phyloP scores from a whole-genome alignment of 345 rosid genomes.

The Brassica nigra region DNA sequence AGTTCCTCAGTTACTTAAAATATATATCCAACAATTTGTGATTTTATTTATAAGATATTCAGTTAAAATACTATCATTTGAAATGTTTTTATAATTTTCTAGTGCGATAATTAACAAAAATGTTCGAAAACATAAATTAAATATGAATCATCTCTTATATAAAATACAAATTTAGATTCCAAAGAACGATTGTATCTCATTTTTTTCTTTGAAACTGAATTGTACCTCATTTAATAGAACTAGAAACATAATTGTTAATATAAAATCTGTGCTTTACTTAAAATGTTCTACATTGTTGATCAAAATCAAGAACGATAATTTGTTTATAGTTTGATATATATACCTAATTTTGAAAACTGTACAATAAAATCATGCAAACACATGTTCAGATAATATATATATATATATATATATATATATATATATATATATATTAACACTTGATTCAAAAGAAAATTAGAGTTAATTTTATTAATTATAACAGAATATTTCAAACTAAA shows the following conservation, averaged over 20 bases:
- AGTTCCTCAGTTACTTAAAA: background rate
- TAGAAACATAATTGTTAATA: background rate
- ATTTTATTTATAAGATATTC: background rate
- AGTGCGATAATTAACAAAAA: background rate
- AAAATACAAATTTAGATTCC: background rate
- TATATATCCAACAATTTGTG: background rate
- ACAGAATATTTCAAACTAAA: background rate
- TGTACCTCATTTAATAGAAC: background rate
- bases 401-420: background rate
- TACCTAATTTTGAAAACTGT: background rate
- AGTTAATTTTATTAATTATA: background rate
- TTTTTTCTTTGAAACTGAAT: background rate
- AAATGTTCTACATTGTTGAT: background rate
- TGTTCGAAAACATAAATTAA: background rate
- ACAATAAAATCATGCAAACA: background rate
- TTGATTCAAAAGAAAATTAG: background rate
- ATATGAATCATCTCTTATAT: background rate
- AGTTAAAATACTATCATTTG: background rate
- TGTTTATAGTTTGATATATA: background rate
- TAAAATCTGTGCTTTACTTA: background rate
- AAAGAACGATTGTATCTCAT: background rate
- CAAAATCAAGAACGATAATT: background rate
- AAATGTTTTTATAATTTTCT: background rate
- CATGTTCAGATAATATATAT: background rate
- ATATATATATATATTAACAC: background rate